These are phyloP conservation scores for Persicaria maculosa DNA, from an alignment of 148 eudicot species.

Conservation along the genomic window DNA sequence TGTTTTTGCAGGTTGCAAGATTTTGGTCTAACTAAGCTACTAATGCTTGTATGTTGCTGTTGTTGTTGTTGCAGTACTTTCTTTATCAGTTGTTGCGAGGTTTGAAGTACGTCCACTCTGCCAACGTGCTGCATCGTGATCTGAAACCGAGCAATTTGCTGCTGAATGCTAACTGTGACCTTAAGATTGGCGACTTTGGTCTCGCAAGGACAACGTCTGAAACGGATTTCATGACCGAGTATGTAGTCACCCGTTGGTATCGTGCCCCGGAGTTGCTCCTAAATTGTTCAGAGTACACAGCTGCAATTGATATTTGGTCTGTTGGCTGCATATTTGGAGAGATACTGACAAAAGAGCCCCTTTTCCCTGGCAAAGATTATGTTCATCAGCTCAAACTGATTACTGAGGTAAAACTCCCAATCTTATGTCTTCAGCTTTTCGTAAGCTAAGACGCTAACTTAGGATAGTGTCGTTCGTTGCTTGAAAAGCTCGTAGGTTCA, in stretches of 20 bases:
- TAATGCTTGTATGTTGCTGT: slow-evolving; percentile 13
- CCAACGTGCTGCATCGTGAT: slow-evolving; percentile 79
- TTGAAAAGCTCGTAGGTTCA: slow-evolving; percentile 75
- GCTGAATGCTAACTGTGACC: slow-evolving; percentile 80
- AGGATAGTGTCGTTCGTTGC: neutral
- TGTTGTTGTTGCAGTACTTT: slow-evolving; percentile 50
- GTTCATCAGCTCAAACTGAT: slow-evolving; percentile 76
- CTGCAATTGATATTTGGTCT: slow-evolving; percentile 92
- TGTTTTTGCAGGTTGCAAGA: slow-evolving; percentile 5
- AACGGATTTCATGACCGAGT: slow-evolving; percentile 87
- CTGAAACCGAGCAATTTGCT: slow-evolving; percentile 83
- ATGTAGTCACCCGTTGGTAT: slow-evolving; percentile 89
- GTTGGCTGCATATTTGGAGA: slow-evolving; percentile 93
- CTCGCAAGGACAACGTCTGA: slow-evolving; percentile 85
- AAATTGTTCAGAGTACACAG: slow-evolving; percentile 70
- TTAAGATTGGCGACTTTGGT: slow-evolving; percentile 84
- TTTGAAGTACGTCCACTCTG: slow-evolving; percentile 81
- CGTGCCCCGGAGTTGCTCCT: slow-evolving; percentile 83
- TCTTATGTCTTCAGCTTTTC: neutral
- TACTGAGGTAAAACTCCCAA: slow-evolving; percentile 51
- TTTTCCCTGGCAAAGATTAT: slow-evolving; percentile 81
- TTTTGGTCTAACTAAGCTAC: neutral
- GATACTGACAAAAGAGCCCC: slow-evolving; percentile 61
- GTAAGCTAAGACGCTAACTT: neutral
- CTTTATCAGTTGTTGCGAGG: slow-evolving; percentile 81